phyloP scores from a whole-genome alignment of 2,329 filamentous ascomycete genomes.

The Neofusicoccum umdonicola region DNA sequence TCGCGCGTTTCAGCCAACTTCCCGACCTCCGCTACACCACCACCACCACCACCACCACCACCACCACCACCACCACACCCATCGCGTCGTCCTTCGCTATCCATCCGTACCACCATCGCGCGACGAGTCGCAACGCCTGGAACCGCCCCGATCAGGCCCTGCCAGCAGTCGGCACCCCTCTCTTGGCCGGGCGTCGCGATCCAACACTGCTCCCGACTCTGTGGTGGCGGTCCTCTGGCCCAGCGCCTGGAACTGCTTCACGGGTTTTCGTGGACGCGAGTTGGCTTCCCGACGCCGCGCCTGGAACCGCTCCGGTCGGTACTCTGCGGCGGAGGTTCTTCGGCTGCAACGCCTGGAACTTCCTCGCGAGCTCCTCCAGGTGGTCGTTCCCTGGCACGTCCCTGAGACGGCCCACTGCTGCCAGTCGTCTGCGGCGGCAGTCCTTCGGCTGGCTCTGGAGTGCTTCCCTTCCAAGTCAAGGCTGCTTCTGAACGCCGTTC shows the following conservation, averaged over 20 bases:
- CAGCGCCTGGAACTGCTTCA: not conserved
- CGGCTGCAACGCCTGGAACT: conserved; percentile 1
- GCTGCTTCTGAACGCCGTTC: conserved; percentile 3
- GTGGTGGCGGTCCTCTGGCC: not conserved
- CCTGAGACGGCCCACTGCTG: not conserved
- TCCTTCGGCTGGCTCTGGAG: not conserved
- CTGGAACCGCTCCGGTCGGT: not conserved
- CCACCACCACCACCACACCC: too few species aligned
- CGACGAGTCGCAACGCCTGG: not conserved
- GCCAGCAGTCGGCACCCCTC: too few species aligned
- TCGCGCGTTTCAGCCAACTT: too few species aligned
- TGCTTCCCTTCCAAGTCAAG: not conserved
- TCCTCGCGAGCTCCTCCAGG: not conserved
- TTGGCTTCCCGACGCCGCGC: not conserved
- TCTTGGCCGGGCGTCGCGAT: too few species aligned
- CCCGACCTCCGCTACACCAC: too few species aligned
- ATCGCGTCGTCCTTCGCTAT: too few species aligned
- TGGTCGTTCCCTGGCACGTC: not conserved
- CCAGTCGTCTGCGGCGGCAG: not conserved
- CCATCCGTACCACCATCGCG: too few species aligned
- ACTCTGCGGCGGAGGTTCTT: not conserved
- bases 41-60: too few species aligned
- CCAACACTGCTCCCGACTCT: too few species aligned
- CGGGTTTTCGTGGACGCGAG: not conserved
- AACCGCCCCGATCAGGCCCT: not conserved